phyloP scores from a whole-genome alignment of 495 filamentous ascomycete species.

The Chlorociboria aeruginascens region DNA sequence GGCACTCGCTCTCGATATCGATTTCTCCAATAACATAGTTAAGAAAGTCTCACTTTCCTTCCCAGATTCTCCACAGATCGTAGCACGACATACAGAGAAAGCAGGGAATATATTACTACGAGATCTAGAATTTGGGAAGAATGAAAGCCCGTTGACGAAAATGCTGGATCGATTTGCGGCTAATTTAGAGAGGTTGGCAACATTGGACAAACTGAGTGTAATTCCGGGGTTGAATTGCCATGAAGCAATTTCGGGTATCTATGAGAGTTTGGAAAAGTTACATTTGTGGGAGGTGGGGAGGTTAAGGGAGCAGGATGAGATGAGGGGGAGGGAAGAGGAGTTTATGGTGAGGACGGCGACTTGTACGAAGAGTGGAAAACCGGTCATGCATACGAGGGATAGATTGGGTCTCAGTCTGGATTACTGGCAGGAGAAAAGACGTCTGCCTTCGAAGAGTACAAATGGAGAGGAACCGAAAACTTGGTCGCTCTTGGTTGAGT shows the following conservation, averaged over 20 bases:
- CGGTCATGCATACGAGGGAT: constrained; percentile 61
- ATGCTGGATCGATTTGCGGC: constrained; percentile 58
- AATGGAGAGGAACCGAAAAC: constrained; percentile 30
- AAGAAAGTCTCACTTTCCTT: constrained; percentile 33
- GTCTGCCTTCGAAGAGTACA: constrained; percentile 27
- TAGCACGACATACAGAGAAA: constrained; percentile 34
- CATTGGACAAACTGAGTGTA: constrained; percentile 66
- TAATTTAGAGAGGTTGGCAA: constrained; percentile 70
- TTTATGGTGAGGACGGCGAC: constrained; percentile 41
- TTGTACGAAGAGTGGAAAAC: constrained; percentile 60
- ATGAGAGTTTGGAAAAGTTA: constrained; percentile 48
- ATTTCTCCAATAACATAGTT: constrained; percentile 37
- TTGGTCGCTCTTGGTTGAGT: constrained; percentile 55
- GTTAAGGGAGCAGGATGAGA: constrained; percentile 36
- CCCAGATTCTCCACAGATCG: constrained; percentile 33
- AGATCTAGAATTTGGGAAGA: constrained; percentile 33
- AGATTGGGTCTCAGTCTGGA: constrained; percentile 68
- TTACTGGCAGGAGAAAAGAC: constrained; percentile 50
- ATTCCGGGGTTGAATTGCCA: constrained; percentile 69
- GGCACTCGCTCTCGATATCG: constrained; percentile 42
- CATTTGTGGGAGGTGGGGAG: constrained; percentile 57
- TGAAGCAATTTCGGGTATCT: constrained; percentile 75
- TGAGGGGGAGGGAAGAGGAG: constrained; percentile 36
- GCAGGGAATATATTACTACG: constrained; percentile 41
- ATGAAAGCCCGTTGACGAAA: constrained; percentile 42